phyloP scores from a whole-genome alignment of 352 stramenopile species.

The Globisporangium sylvaticum region DNA sequence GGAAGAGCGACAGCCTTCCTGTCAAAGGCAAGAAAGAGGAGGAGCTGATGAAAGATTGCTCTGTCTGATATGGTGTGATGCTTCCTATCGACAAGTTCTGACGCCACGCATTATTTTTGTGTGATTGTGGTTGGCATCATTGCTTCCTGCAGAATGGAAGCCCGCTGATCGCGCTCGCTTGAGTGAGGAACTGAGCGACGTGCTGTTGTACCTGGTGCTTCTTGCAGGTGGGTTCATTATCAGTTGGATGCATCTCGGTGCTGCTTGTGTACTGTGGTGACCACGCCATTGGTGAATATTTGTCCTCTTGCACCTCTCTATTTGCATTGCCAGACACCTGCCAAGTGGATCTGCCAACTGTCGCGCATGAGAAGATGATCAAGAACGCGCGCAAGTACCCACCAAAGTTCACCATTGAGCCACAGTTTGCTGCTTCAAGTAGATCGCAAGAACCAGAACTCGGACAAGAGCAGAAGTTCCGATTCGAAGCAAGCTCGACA shows the following conservation, averaged over 20 bases:
- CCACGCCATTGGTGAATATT: neutral
- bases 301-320: neutral
- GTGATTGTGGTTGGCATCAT: neutral
- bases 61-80: too few species aligned
- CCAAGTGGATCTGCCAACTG: constrained; percentile 87
- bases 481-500: constrained; percentile 43
- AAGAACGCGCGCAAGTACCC: constrained; percentile 89
- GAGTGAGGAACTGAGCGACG: constrained; percentile 94
- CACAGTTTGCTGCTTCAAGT: neutral
- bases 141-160: constrained; percentile 47
- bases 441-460: neutral
- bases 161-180: constrained; percentile 84
- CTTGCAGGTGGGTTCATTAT: constrained; percentile 51
- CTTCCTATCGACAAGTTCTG: neutral
- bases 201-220: constrained; percentile 94
- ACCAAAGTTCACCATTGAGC: constrained; percentile 20
- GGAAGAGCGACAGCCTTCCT: constrained; percentile 82
- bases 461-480: neutral
- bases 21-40: constrained; percentile 22
- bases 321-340: constrained; percentile 55
- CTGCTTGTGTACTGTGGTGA: too few species aligned
- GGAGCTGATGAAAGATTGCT: neutral
- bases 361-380: constrained; percentile 90
- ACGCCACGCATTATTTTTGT: neutral
- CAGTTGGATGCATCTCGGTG: neutral